Conservation (phyloP, 768 basidiomycete species). For the Serendipita indica region DNA sequence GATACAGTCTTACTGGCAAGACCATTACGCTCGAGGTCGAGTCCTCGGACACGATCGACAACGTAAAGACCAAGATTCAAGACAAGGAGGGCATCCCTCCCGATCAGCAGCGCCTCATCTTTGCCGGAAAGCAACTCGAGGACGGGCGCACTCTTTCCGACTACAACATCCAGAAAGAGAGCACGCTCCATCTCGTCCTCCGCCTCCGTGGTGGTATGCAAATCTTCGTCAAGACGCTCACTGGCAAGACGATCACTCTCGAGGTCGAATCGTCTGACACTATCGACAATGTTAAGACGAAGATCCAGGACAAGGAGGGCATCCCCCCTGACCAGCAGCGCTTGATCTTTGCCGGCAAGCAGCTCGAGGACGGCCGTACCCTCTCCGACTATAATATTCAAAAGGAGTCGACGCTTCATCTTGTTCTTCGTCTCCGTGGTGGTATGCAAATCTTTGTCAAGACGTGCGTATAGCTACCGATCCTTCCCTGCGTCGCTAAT, state of each 20-base stretch:
- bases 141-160: constrained; percentile 83
- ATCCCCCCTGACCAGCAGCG: constrained; percentile 82
- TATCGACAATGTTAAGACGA: constrained; percentile 75
- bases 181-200: constrained; percentile 77
- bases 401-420: constrained; percentile 27
- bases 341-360: constrained; percentile 86
- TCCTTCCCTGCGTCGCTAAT: neutral
- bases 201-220: constrained; percentile 89
- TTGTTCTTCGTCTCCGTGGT: constrained; percentile 30
- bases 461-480: constrained; percentile 27
- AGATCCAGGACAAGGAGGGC: constrained; percentile 73
- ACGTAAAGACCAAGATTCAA: constrained; percentile 72
- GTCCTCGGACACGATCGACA: constrained; percentile 61
- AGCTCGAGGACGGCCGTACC: constrained; percentile 86
- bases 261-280: constrained; percentile 80
- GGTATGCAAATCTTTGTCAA: constrained; percentile 67
- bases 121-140: constrained; percentile 90
- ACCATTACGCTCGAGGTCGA: constrained; percentile 82
- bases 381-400: constrained; percentile 39
- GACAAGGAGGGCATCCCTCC: constrained; percentile 80
- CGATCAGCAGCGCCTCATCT: constrained; percentile 90
- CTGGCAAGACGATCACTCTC: constrained; percentile 85
- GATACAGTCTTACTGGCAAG: constrained; percentile 51
- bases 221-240: constrained; percentile 68
- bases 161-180: constrained; percentile 93